Conservation (phyloP, 2,329 filamentous ascomycete species). For the Fusarium armeniacum region DNA sequence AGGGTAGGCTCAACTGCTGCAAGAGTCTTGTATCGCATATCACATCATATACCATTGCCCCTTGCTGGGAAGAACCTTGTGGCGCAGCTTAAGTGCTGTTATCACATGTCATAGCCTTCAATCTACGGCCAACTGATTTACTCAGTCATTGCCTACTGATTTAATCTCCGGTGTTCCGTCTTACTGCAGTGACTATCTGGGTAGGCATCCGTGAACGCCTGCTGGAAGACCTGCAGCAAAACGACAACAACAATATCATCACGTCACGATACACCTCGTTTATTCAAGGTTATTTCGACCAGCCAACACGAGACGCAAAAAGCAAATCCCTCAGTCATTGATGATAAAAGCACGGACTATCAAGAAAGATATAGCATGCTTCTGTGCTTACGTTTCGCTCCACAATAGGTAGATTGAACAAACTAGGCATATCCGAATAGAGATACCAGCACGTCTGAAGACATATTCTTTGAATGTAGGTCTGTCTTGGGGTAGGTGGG, state of each 20-base stretch:
- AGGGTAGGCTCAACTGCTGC: conserved; percentile 1
- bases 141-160: background rate
- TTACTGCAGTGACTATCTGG: background rate
- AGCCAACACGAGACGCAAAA: background rate
- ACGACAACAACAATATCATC: background rate
- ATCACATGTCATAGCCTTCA: background rate
- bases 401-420: background rate
- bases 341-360: background rate
- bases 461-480: background rate
- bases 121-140: background rate
- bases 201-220: background rate
- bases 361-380: background rate
- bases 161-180: conserved; percentile 10
- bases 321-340: background rate
- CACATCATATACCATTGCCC: background rate
- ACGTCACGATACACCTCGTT: conserved; percentile 3
- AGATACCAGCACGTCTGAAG: background rate
- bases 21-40: background rate
- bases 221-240: background rate
- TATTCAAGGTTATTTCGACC: background rate
- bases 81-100: background rate
- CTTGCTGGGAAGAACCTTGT: background rate
- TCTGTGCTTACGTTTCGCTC: background rate
- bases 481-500: background rate
- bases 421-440: conserved; percentile 6